Percentiles rank a stretch among this genome's conserved stretches.
Conservation (phyloP, 495 filamentous ascomycete species). For the Pseudotulostoma volvatum region DNA sequence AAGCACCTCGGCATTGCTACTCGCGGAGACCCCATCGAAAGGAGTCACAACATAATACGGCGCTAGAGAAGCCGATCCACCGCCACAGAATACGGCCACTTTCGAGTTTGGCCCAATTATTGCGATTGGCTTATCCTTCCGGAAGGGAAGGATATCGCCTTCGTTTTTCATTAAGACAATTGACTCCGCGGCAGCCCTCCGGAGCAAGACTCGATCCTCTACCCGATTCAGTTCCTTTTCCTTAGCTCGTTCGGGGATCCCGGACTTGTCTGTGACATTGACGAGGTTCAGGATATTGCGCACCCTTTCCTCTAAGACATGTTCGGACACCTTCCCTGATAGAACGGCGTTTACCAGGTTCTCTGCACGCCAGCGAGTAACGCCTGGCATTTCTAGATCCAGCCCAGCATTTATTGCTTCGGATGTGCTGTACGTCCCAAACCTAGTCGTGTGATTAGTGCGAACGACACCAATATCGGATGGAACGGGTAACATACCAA, state of each 20-base stretch:
- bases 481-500: slow-evolving; percentile 37
- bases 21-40: slow-evolving; percentile 45
- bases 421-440: slow-evolving; percentile 51
- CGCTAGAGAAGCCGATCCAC: slow-evolving; percentile 62
- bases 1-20: slow-evolving; percentile 32
- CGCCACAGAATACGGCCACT: slow-evolving; percentile 59
- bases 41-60: slow-evolving; percentile 65
- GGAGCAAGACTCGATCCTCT: slow-evolving; percentile 49
- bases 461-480: neutral
- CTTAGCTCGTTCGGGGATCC: slow-evolving; percentile 40
- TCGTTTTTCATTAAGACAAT: slow-evolving; percentile 72
- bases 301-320: slow-evolving; percentile 44
- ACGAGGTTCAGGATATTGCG: slow-evolving; percentile 46
- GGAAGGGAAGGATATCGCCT: slow-evolving; percentile 44
- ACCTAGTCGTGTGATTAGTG: slow-evolving; percentile 11
- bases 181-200: slow-evolving; percentile 50
- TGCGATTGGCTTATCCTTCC: slow-evolving; percentile 44
- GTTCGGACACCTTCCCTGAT: slow-evolving; percentile 40
- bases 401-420: slow-evolving; percentile 53
- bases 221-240: slow-evolving; percentile 49
- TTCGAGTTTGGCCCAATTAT: slow-evolving; percentile 74
- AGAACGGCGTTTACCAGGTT: slow-evolving; percentile 41
- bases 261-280: slow-evolving; percentile 43
- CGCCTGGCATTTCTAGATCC: slow-evolving; percentile 63
- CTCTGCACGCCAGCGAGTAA: slow-evolving; percentile 46